A percentile compares a stretch with the other conserved stretches of the same genome.
Conservation (phyloP, 1,139 yeast genomes). For the Pichia sp. region DNA sequence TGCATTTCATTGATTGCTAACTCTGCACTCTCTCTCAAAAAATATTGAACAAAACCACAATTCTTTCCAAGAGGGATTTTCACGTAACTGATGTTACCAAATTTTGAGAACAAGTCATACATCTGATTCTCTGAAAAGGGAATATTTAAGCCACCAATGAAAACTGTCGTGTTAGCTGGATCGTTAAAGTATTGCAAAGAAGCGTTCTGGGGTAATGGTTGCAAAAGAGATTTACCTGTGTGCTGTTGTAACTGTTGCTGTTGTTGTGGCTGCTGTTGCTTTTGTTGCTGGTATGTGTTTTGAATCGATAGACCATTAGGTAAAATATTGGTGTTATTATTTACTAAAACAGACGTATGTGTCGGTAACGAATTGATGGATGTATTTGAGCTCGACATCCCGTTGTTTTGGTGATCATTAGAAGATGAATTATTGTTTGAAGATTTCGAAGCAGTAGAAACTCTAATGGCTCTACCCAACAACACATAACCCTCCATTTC, state of each 20-base stretch:
- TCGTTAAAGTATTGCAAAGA: constrained; percentile 36
- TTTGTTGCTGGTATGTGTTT: constrained; percentile 22
- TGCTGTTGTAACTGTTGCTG: constrained; percentile 4
- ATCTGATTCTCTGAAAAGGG: constrained; percentile 50
- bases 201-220: constrained; percentile 23
- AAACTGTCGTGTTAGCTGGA: constrained; percentile 64
- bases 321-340: constrained; percentile 1
- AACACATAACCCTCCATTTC: constrained; percentile 74
- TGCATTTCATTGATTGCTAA: constrained; percentile 66
- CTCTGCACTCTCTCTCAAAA: constrained; percentile 60
- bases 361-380: constrained; percentile 12
- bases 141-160: constrained; percentile 61
- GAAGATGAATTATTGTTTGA: neutral
- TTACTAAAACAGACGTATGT: constrained; percentile 19
- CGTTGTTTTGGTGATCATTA: neutral
- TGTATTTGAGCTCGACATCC: neutral
- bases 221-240: constrained; percentile 14
- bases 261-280: constrained; percentile 10
- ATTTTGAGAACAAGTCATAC: constrained; percentile 52
- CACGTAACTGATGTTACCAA: constrained; percentile 58
- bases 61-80: constrained; percentile 64
- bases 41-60: constrained; percentile 66
- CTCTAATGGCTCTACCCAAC: constrained; percentile 67
- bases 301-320: neutral
- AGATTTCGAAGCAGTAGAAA: constrained; percentile 57